Evolutionary conservation across 805 yeast species (phyloP), one percentile per base, ranked within the genome.

Genomic region (Kodamaea neixiangensis): DNA sequence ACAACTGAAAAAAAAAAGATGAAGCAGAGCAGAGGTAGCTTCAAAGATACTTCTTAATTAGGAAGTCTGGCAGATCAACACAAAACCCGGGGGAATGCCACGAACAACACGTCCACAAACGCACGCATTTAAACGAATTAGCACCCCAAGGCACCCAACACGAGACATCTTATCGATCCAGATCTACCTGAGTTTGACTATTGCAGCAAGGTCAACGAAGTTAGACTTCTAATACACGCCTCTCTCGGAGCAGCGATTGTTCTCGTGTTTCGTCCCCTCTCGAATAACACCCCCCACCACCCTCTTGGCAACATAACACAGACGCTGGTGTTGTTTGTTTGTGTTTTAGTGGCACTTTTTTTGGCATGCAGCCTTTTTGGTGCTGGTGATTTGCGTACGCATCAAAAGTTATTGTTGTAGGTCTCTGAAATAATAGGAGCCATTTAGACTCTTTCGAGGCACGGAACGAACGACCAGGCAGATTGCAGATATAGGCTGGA

Each of bases 61-160:
- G 41, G 41, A 37, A 37, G 41, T 37, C 41, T 37, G 15, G 4
- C 7, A 11, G 21, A 3, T 17, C 21, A 11, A 17, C 17, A 19
- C 41, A 11, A 37, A 19, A 37, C 40, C 11, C 41, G 4, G 4
- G 9, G 21, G 7, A 14, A 15, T 37, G 20, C 17, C 11, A 17
- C 4, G 5, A 37, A 17, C n/a, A 37, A 37, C 41, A 37, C 21
- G 41, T 37, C 41, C 41, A 37, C 41, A 37, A 37, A 37, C 19
- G 31, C 31, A 37, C 41, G 41, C 21, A 37, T 17, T 37, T 37
- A 15, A 37, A 37, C 41, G 41, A 37, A 13, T 19, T 10, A 15
- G 21, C 41, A 3, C 9, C 19, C n/a, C 19, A 37, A 11, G 17
- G 31, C 31, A 25, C 31, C 31, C 31, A 25, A 25, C 31, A 25